Evolutionary conservation across 139 green algal species (phyloP).

Genomic region (Penium margaritaceum): DNA sequence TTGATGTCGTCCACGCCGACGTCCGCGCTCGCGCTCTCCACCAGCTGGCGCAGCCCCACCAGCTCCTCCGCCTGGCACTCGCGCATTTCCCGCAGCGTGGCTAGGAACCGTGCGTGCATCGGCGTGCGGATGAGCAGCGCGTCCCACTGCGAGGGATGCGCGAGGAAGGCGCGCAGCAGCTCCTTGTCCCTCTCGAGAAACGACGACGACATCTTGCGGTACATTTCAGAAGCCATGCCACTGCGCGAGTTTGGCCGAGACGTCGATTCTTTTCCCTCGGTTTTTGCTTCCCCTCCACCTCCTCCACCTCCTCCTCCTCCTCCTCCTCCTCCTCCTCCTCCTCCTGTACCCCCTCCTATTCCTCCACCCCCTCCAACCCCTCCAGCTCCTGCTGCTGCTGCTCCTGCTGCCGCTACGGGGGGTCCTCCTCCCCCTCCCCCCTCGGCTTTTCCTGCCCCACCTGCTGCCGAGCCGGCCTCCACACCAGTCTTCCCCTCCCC

Average conservation of each 20-base stretch:
- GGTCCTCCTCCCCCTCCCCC: background rate
- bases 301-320: no score
- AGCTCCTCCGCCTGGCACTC: slow-evolving; percentile 9
- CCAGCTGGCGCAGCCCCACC: background rate
- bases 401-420: no score
- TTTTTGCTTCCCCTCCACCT: no score
- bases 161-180: slow-evolving; percentile 3
- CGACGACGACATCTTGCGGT: background rate
- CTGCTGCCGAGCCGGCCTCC: background rate
- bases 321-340: no score
- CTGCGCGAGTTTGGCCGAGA: no score
- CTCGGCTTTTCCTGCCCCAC: background rate
- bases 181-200: slow-evolving; percentile 3
- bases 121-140: background rate
- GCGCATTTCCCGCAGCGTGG: background rate
- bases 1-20: slow-evolving; percentile 7
- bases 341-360: no score
- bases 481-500: no score
- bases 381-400: no score
- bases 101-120: slow-evolving; percentile 7
- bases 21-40: background rate
- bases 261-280: no score
- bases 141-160: background rate
- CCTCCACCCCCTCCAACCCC: no score
- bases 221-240: no score